phyloP scores from a whole-genome alignment of 2,329 filamentous ascomycete species.

The Colletotrichum sp. region DNA sequence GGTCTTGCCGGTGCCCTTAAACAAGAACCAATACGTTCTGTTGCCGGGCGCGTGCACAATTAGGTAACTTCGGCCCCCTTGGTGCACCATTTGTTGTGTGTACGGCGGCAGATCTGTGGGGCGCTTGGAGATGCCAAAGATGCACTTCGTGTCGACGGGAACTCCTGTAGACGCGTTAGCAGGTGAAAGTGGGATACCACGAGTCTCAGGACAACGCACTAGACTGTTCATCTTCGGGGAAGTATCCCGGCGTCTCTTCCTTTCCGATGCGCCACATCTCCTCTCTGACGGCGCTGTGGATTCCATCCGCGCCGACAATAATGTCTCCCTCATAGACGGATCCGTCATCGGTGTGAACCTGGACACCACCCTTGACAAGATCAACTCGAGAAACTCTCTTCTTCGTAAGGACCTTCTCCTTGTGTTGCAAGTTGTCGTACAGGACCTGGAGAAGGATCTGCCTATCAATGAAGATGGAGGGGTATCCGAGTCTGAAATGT shows the following conservation, averaged over 20 bases:
- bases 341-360: constrained; percentile 36
- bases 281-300: constrained; percentile 40
- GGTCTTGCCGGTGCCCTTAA: constrained; percentile 31
- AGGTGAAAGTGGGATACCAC: background rate
- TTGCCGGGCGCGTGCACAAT: constrained; percentile 33
- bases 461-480: constrained; percentile 38
- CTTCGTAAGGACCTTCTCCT: constrained; percentile 16
- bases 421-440: constrained; percentile 37
- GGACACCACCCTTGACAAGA: constrained; percentile 18
- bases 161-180: background rate
- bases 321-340: constrained; percentile 34
- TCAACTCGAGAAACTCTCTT: constrained; percentile 21
- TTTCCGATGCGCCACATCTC: constrained; percentile 31
- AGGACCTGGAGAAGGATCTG: constrained; percentile 38
- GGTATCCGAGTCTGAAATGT: constrained; percentile 29
- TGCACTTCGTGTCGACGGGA: constrained; percentile 28
- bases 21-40: constrained; percentile 41
- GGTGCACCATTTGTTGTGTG: constrained; percentile 1
- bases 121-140: constrained; percentile 41
- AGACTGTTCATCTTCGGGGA: constrained; percentile 23
- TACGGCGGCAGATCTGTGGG: background rate
- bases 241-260: constrained; percentile 27
- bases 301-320: constrained; percentile 43
- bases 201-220: no score
- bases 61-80: constrained; percentile 28